phyloP scores from a whole-genome alignment of 345 rosid species.

The Acer negundo region DNA sequence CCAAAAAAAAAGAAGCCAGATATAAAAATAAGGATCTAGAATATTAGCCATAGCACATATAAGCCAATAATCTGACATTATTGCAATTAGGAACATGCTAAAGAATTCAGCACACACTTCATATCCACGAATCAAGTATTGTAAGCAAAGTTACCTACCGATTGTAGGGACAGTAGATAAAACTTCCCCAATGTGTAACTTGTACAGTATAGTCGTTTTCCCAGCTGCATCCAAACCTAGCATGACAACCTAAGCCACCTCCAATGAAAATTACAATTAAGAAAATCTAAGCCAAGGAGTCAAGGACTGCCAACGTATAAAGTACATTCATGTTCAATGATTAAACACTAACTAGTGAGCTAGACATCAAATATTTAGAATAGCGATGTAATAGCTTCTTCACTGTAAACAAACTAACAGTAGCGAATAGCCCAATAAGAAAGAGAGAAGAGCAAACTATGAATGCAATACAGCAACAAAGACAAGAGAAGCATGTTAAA shows the following conservation, averaged over 20 bases:
- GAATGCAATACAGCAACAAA: neutral
- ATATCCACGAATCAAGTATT: neutral
- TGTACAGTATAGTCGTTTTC: constrained; percentile 93
- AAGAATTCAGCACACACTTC: neutral
- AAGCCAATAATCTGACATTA: neutral
- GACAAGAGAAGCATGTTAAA: neutral
- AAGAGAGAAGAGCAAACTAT: neutral
- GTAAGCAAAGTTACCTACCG: constrained; percentile 46
- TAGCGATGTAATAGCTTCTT: neutral
- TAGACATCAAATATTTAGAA: neutral
- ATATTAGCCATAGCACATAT: neutral
- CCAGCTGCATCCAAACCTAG: constrained; percentile 98
- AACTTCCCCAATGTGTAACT: constrained; percentile 97
- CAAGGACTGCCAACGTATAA: neutral
- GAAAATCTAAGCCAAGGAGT: constrained; percentile 4
- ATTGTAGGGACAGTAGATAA: constrained; percentile 96
- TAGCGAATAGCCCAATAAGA: neutral
- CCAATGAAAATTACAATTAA: constrained; percentile 23
- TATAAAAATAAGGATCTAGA: neutral
- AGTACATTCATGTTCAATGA: neutral
- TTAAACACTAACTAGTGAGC: neutral
- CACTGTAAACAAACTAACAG: neutral
- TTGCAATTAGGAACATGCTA: neutral
- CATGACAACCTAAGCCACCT: constrained; percentile 82
- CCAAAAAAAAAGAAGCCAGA: neutral